Percentiles rank a stretch among this genome's conserved stretches.
These are phyloP conservation scores for Tolypocladium album DNA, from an alignment of 2,329 filamentous ascomycete genomes.

Conservation along the genomic window DNA sequence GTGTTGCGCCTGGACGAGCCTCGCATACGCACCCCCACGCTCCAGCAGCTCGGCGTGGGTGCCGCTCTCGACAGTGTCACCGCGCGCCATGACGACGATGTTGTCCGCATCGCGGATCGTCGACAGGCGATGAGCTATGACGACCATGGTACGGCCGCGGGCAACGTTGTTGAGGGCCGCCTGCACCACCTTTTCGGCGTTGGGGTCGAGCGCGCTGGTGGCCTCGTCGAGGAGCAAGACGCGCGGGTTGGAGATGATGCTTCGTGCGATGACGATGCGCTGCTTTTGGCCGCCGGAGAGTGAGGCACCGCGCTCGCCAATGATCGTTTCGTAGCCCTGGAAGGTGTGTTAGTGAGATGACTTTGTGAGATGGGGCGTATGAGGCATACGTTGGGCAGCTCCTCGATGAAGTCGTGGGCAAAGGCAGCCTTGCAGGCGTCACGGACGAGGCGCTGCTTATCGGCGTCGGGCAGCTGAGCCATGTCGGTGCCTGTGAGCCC, in stretches of 20 bases:
- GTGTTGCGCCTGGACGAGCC: conserved; percentile 35
- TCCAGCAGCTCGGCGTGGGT: conserved; percentile 47
- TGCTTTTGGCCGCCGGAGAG: conserved; percentile 59
- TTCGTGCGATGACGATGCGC: conserved; percentile 54
- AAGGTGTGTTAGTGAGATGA: neutral
- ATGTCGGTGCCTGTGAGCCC: conserved; percentile 30
- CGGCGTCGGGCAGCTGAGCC: conserved; percentile 25
- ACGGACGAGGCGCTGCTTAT: conserved; percentile 31
- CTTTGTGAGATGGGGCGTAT: neutral
- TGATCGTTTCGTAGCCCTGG: conserved; percentile 46
- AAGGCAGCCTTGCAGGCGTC: conserved; percentile 39
- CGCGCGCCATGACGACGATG: conserved; percentile 53
- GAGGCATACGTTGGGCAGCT: conserved; percentile 26
- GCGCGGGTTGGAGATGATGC: conserved; percentile 51
- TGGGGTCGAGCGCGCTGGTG: conserved; percentile 45
- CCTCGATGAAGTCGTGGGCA: conserved; percentile 41
- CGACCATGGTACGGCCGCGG: conserved; percentile 50
- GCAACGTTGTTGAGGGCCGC: conserved; percentile 42
- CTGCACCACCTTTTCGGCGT: conserved; percentile 41
- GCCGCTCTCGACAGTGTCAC: conserved; percentile 49
- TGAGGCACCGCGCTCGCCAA: conserved; percentile 55
- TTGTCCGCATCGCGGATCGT: conserved; percentile 52
- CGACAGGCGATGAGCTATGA: conserved; percentile 51
- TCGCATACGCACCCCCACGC: conserved; percentile 35
- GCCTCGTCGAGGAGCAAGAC: conserved; percentile 61